A percentile compares a stretch with the other conserved stretches of the same genome.
These are phyloP conservation scores for Stagonosporopsis chrysanthemi DNA, from an alignment of 2,329 filamentous ascomycete species.

Conservation along the genomic window DNA sequence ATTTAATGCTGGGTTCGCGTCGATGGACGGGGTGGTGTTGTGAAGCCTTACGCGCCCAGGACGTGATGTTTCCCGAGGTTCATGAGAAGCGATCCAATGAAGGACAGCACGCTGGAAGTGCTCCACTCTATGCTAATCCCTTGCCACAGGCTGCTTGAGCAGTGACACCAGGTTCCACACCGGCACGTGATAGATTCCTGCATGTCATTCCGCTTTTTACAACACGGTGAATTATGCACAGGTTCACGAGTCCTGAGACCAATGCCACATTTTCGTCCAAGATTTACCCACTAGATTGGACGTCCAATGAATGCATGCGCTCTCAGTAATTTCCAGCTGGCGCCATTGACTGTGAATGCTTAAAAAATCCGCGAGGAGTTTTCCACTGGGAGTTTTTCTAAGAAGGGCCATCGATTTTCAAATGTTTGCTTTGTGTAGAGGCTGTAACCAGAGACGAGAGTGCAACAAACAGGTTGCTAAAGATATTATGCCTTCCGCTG, in stretches of 20 bases:
- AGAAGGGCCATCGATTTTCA: too few species aligned
- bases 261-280: neutral
- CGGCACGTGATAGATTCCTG: neutral
- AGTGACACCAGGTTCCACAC: neutral
- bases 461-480: too few species aligned
- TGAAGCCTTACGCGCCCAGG: neutral
- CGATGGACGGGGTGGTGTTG: neutral
- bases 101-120: neutral
- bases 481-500: too few species aligned
- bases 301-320: neutral
- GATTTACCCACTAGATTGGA: neutral
- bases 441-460: too few species aligned
- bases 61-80: conserved; percentile 1
- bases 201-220: neutral
- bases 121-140: neutral
- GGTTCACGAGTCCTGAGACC: neutral
- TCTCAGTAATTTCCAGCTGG: too few species aligned
- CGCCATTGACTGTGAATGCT: too few species aligned
- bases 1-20: conserved; percentile 3
- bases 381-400: too few species aligned
- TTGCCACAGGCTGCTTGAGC: neutral
- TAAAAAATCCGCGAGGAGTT: too few species aligned
- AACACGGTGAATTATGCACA: neutral
- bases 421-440: too few species aligned
- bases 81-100: conserved; percentile 6